These are phyloP conservation scores for Diphasiastrum complanatum DNA, from an alignment of 83 land plant genomes.

Conservation along the genomic window DNA sequence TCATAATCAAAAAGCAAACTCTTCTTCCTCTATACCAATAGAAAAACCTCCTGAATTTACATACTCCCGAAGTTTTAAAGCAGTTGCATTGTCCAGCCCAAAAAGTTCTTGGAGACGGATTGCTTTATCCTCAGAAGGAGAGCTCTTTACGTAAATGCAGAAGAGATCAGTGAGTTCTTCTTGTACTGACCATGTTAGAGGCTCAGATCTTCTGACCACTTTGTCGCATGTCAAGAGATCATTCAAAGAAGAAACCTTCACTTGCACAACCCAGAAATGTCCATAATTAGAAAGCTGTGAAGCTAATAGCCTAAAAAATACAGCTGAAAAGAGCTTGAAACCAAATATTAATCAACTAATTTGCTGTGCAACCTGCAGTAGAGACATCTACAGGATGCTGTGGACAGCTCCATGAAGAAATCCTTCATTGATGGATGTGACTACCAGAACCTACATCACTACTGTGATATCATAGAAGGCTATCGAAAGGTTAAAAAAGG, in stretches of 20 bases:
- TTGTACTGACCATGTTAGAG: slow-evolving; percentile 68
- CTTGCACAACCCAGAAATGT: not conserved
- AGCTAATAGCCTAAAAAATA: not conserved
- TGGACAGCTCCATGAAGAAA: too few relatives aligned
- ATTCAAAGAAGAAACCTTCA: slow-evolving; percentile 72
- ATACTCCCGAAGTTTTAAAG: slow-evolving; percentile 25
- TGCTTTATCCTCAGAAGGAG: slow-evolving; percentile 43
- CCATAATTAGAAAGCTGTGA: not conserved
- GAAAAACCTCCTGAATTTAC: slow-evolving; percentile 28
- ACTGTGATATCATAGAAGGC: too few relatives aligned
- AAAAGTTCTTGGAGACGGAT: slow-evolving; percentile 69
- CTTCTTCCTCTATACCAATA: slow-evolving; percentile 41
- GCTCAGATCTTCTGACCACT: slow-evolving; percentile 54
- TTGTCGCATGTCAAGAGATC: slow-evolving; percentile 87
- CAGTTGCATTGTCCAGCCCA: slow-evolving; percentile 50
- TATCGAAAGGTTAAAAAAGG: too few relatives aligned
- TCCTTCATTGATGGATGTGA: too few relatives aligned
- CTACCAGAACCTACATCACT: too few relatives aligned
- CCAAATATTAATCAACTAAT: too few relatives aligned
- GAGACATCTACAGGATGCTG: too few relatives aligned
- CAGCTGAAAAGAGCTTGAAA: not conserved
- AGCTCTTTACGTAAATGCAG: slow-evolving; percentile 50
- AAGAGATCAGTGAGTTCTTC: slow-evolving; percentile 78
- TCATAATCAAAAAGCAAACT: slow-evolving; percentile 35
- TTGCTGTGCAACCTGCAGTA: too few relatives aligned